These are phyloP conservation scores for Raphanus raphanistrum DNA, from an alignment of 345 rosid genomes.

Conservation along the genomic window DNA sequence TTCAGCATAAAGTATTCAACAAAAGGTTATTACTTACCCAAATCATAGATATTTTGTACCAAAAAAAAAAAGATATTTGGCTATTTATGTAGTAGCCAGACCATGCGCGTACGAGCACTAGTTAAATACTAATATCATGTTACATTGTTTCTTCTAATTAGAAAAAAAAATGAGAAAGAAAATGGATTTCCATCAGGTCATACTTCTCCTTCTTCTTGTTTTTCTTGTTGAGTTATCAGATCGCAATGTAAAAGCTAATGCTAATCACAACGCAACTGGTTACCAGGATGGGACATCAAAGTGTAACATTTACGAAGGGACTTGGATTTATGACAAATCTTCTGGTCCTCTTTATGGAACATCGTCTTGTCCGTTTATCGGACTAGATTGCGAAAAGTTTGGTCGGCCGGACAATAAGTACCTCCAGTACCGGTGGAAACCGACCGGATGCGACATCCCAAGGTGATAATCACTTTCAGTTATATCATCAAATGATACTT, in stretches of 20 bases:
- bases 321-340: conserved; percentile 44
- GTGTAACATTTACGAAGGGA: conserved; percentile 48
- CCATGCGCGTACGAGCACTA: neutral
- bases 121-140: neutral
- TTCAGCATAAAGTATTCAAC: neutral
- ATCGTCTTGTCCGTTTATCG: conserved; percentile 45
- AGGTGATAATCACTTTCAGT: conserved; percentile 35
- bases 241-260: conserved; percentile 15
- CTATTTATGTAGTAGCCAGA: neutral
- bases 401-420: conserved; percentile 53
- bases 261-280: neutral
- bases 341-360: conserved; percentile 44
- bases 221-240: conserved; percentile 27
- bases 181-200: conserved; percentile 6
- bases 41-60: neutral
- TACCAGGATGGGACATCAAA: neutral
- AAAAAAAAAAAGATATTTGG: neutral
- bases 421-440: conserved; percentile 53
- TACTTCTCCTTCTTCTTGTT: conserved; percentile 6
- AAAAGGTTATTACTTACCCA: neutral
- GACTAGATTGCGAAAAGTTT: conserved; percentile 45
- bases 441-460: conserved; percentile 47
- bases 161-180: neutral
- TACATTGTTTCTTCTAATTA: neutral
- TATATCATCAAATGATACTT: neutral